Conservation (phyloP, 2,329 filamentous ascomycete genomes). For the Zasmidium cellare region DNA sequence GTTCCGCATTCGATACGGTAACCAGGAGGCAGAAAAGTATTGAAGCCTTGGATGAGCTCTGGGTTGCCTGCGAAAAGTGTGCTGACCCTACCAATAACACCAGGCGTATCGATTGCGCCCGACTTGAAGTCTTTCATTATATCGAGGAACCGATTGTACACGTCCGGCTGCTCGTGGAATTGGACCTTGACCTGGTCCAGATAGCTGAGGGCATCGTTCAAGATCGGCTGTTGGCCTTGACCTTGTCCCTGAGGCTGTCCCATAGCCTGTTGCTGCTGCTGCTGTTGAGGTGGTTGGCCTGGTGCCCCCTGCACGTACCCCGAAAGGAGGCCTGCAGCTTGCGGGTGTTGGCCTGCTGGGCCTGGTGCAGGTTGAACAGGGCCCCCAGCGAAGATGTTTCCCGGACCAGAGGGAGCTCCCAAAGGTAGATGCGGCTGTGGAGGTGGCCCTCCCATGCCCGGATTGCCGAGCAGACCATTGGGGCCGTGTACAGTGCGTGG, state of each 20-base stretch:
- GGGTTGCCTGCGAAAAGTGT: constrained; percentile 95
- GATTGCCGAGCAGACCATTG: constrained; percentile 73
- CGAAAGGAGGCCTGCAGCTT: constrained; percentile 52
- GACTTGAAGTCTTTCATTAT: constrained; percentile 99
- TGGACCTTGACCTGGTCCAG: constrained; percentile 98
- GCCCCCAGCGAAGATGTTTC: constrained; percentile 69
- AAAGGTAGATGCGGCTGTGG: constrained; percentile 52
- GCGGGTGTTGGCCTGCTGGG: constrained; percentile 50
- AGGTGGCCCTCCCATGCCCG: constrained; percentile 48
- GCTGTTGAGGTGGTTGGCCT: constrained; percentile 26
- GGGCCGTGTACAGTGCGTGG: constrained; percentile 88
- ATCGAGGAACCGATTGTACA: constrained; percentile 94
- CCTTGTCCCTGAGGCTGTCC: constrained; percentile 50
- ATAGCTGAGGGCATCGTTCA: constrained; percentile 88
- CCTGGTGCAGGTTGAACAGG: constrained; percentile 64
- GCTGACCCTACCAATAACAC: constrained; percentile 94
- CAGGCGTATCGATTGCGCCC: constrained; percentile 95
- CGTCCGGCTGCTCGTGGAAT: constrained; percentile 93
- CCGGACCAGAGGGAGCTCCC: constrained; percentile 60
- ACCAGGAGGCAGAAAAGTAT: constrained; percentile 91
- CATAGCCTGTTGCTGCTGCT: constrained; percentile 14
- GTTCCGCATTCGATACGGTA: constrained; percentile 96
- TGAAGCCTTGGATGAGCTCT: constrained; percentile 86
- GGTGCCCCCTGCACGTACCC: constrained; percentile 41
- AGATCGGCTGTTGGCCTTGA: constrained; percentile 80